Evolutionary conservation across 257 asterid genomes (phyloP), one percentile per base, ranked within the genome.

Genomic region (Capsicum chinense): DNA sequence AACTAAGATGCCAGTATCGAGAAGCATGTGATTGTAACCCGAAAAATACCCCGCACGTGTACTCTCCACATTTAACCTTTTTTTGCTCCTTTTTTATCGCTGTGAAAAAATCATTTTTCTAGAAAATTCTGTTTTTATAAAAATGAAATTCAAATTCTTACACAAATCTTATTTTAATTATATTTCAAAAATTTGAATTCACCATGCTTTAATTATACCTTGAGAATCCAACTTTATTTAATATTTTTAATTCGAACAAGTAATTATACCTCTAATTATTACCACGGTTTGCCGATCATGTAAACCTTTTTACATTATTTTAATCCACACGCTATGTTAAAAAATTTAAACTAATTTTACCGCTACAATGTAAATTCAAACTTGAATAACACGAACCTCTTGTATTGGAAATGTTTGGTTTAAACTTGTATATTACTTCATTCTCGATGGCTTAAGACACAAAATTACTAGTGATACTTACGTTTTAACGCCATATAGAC

Each of bases 1-100:
- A 52, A 58, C 57, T 79, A 84, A 26, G 83, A 64, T 79, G 35
- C 48, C 62, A 56, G 78, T 68, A 79, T 86, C 87, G 58, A 84
- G 86, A 83, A 17, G 82, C 78, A 83, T 39, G 21, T 4, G 16
- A 83, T 80, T 9, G 0, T 26, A 9, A 59, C 89, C 85, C 21
- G 6, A 16, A 9, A 67, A 42, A 54, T 81, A 83, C 78, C 81
- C 91, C 95, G 90, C 97, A 91, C 92, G 95, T 93, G 97, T 87
- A 84, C 26, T 52, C 85, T 35, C 42, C 52, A 13, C 74, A 69
- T 67, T 56, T 80, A 86, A 91, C 92, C 92, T 88, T 60, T 64
- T 86, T 86, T 86, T 83, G 69, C 90, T 88, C 95, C 96, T 79
- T 80, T 71, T 78, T 84, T 80, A 71, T 91, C 92, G 94, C 94